Evolutionary conservation across 2,329 filamentous ascomycete species (phyloP), one percentile per base, ranked within the genome.

Genomic region (Neofusicoccum kwambonambiense): DNA sequence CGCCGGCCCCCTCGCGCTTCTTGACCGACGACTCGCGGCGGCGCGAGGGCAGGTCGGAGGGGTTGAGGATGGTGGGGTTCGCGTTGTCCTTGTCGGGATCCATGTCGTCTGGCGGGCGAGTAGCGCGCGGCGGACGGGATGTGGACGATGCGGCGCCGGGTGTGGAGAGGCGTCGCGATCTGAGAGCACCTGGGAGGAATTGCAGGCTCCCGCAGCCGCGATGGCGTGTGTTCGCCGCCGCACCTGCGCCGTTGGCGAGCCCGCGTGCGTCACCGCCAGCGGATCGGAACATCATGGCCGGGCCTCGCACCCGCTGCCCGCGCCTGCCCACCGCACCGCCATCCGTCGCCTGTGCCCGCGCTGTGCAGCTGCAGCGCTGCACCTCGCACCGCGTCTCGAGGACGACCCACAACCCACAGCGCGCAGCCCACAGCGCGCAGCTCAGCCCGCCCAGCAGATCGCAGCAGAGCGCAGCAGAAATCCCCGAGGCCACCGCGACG

Each of bases 21-120:
- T 74, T 74, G 70, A 68, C 71, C 69, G 61, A 22, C 73, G 73
- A 68, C 62, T 76, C 75, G 67, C 84, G 82, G 69, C 86, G 84
- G 68, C 93, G 89, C 35, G 92, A 95, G 50, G 95, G 93, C 58
- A 99, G 87, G 79, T 98, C 92, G 49, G 92, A 91, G 61, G 88
- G 86, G 79, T 89, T 96, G 73, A 98, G 82, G 75, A 99, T 93
- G 68, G 92, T 96, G 63, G 95, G 95, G 81, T 99, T 98, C 69
- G 91, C 92, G 79, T 97, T 97, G 72, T 83, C 80, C 74, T 83
- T 82, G 74, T 80, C 77, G 71, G 75, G 74, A 70, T 82, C 77
- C 77, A 79, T 79, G 67, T 67, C 68, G 68, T 58, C 54, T 45
- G 61, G 49, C 47, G 60, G 41, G 15, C 17, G 60, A 31, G 27